Conservation (phyloP, 148 eudicot species). For the Nepenthes gracilis region DNA sequence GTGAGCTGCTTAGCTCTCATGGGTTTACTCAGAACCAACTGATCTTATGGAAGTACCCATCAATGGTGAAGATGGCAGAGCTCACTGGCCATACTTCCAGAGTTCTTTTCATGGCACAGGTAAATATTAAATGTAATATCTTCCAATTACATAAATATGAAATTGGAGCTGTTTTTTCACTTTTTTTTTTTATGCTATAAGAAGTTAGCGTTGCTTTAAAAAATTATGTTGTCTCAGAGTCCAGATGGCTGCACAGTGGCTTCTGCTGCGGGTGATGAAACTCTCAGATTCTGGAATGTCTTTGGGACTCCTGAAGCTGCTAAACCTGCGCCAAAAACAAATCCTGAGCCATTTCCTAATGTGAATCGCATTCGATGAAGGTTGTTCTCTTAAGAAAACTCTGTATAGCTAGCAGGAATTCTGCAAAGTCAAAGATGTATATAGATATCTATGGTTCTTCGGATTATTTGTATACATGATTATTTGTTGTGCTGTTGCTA, state of each 20-base stretch:
- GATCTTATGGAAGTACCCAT: conserved; percentile 93
- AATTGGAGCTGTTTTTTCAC: neutral
- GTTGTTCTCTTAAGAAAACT: neutral
- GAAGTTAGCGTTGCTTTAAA: too few relatives aligned
- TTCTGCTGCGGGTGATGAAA: conserved; percentile 83
- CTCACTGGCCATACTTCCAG: conserved; percentile 90
- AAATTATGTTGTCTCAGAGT: conserved; percentile 34
- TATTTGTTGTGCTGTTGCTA: too few relatives aligned
- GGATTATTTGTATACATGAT: neutral
- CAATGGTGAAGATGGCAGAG: conserved; percentile 91
- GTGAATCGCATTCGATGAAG: conserved; percentile 59
- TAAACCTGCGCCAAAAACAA: conserved; percentile 53
- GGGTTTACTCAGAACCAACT: conserved; percentile 89
- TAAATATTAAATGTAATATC: conserved; percentile 1
- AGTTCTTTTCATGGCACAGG: conserved; percentile 92
- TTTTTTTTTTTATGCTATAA: neutral
- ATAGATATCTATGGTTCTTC: neutral
- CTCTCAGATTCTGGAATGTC: conserved; percentile 71
- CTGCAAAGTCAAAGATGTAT: neutral
- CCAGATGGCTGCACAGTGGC: conserved; percentile 90
- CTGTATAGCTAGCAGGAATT: too few relatives aligned
- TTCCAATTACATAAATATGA: too few relatives aligned
- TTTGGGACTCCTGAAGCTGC: conserved; percentile 86
- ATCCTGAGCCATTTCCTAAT: conserved; percentile 65
- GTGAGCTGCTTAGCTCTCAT: conserved; percentile 85